Evolutionary conservation across 106 monocot species (phyloP).

Genomic region (Dactylorhiza incarnata): DNA sequence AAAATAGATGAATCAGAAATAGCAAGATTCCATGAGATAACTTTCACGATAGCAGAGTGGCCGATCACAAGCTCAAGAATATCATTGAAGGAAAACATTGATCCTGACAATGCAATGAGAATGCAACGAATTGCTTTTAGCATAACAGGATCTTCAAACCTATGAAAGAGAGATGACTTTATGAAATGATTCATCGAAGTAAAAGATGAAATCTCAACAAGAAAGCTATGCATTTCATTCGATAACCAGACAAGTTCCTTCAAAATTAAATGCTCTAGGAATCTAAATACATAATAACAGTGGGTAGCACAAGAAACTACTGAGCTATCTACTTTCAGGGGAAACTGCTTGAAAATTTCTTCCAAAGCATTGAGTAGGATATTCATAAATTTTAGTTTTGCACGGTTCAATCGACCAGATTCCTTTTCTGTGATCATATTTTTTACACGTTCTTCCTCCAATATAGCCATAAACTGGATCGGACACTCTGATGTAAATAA

Average conservation of each 20-base stretch:
- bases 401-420: slow-evolving; percentile 34
- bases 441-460: slow-evolving; percentile 14
- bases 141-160: slow-evolving; percentile 73
- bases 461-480: not conserved
- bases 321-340: slow-evolving; percentile 12
- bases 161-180: slow-evolving; percentile 61
- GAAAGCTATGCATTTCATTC: slow-evolving; percentile 19
- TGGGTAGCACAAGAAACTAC: slow-evolving; percentile 6
- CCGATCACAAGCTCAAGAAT: slow-evolving; percentile 67
- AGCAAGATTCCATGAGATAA: slow-evolving; percentile 21
- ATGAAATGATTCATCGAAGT: slow-evolving; percentile 54
- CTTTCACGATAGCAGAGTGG: slow-evolving; percentile 62
- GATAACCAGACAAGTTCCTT: slow-evolving; percentile 52
- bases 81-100: slow-evolving; percentile 31
- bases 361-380: slow-evolving; percentile 47
- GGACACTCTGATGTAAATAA: slow-evolving; percentile 36
- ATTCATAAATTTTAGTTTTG: slow-evolving; percentile 50
- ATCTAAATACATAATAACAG: slow-evolving; percentile 25
- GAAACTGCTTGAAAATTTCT: slow-evolving; percentile 36
- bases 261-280: slow-evolving; percentile 62
- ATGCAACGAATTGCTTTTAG: slow-evolving; percentile 60
- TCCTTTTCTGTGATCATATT: slow-evolving; percentile 10
- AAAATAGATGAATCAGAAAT: slow-evolving; percentile 25
- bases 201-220: slow-evolving; percentile 30
- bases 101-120: slow-evolving; percentile 43